Conservation (phyloP, 345 rosid species). For the Moricandia moricandioides region DNA sequence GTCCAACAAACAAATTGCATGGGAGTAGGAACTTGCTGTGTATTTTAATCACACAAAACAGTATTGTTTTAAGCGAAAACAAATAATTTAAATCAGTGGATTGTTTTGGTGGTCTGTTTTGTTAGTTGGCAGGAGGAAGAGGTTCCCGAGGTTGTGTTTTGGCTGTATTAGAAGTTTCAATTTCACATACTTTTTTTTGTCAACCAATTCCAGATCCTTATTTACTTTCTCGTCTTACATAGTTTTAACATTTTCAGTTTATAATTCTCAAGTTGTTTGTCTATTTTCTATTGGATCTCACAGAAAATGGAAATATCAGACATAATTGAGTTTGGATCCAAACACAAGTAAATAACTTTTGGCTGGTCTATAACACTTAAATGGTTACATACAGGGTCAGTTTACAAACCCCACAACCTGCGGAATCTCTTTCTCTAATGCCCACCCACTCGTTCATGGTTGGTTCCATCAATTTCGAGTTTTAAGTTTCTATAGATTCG, state of each 20-base stretch:
- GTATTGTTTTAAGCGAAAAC: conserved; percentile 14
- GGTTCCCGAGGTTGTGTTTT: conserved; percentile 55
- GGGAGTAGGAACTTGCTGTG: conserved; percentile 1
- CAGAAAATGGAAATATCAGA: not conserved
- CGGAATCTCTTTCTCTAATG: conserved; percentile 13
- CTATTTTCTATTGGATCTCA: conserved; percentile 19
- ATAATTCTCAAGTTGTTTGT: not conserved
- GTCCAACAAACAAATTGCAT: conserved; percentile 34
- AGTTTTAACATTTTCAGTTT: conserved; percentile 9
- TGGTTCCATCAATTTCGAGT: conserved; percentile 7
- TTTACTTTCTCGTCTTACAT: conserved; percentile 21
- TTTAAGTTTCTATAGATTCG: not conserved
- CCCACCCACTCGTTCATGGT: conserved; percentile 13
- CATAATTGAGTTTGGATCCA: conserved; percentile 9
- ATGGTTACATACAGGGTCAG: conserved; percentile 23
- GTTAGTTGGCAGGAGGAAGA: conserved; percentile 56
- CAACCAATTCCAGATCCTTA: conserved; percentile 11
- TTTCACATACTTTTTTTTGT: conserved; percentile 11
- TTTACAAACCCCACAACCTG: conserved; percentile 15
- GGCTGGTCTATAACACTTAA: conserved; percentile 13
- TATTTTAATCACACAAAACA: conserved; percentile 16
- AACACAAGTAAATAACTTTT: conserved; percentile 11
- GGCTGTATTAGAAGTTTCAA: conserved; percentile 40
- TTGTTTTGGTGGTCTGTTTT: conserved; percentile 45
- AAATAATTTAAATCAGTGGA: conserved; percentile 15